Evolutionary conservation across 148 eudicot genomes (phyloP).

Genomic region (Drosera capensis): DNA sequence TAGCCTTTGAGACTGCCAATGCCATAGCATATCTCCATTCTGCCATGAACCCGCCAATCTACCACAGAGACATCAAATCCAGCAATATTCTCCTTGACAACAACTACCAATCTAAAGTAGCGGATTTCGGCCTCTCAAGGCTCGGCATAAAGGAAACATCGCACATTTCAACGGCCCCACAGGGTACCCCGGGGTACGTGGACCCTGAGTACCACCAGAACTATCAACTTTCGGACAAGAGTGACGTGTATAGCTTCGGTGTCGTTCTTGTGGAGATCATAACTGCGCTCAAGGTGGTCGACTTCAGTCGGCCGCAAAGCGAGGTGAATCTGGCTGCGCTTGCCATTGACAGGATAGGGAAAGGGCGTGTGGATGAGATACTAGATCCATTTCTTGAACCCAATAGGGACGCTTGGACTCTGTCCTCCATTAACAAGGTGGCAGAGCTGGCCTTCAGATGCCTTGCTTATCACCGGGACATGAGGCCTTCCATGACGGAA

Average conservation of each 20-base stretch:
- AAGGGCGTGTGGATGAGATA: slow-evolving; percentile 64
- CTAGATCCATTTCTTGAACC: slow-evolving; percentile 57
- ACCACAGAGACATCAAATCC: slow-evolving; percentile 73
- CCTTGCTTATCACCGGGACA: slow-evolving; percentile 65
- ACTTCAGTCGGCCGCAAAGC: slow-evolving; percentile 43
- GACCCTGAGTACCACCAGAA: slow-evolving; percentile 81
- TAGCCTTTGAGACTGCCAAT: slow-evolving; percentile 64
- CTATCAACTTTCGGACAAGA: slow-evolving; percentile 74
- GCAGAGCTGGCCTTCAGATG: slow-evolving; percentile 83
- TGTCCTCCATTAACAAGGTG: slow-evolving; percentile 54
- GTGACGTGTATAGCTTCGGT: slow-evolving; percentile 85
- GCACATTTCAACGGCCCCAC: slow-evolving; percentile 77
- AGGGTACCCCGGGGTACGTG: slow-evolving; percentile 79
- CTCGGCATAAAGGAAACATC: slow-evolving; percentile 62
- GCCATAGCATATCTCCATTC: slow-evolving; percentile 73
- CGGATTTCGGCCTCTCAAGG: slow-evolving; percentile 77
- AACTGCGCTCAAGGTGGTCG: slow-evolving; percentile 69
- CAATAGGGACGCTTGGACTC: slow-evolving; percentile 73
- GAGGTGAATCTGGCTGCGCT: slow-evolving; percentile 76
- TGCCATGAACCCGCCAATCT: slow-evolving; percentile 64
- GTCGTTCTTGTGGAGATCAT: slow-evolving; percentile 74
- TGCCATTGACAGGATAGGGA: slow-evolving; percentile 68
- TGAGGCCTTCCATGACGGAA: slow-evolving; percentile 81
- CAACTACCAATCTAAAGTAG: slow-evolving; percentile 56
- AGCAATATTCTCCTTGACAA: slow-evolving; percentile 60